A percentile compares a stretch with the other conserved stretches of the same genome.
phyloP scores from a whole-genome alignment of 371 early-diverging fungal genomes.

The Mucor sp. region DNA sequence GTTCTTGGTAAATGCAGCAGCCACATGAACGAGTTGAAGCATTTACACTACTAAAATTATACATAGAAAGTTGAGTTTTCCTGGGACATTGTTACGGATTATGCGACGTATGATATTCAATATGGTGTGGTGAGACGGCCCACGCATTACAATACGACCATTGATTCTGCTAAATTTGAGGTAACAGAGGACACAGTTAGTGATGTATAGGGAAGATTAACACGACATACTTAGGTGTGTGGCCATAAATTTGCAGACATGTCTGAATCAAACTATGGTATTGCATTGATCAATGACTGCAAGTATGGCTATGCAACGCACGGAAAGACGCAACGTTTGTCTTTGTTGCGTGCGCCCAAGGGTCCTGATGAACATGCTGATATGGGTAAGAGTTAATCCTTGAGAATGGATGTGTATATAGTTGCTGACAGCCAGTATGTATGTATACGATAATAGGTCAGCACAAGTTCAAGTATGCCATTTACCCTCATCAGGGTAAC shows the following conservation, averaged over 20 bases:
- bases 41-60: neutral
- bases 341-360: conserved; percentile 88
- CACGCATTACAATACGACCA: conserved; percentile 91
- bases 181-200: too few species aligned
- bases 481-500: conserved; percentile 84
- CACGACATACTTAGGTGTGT: conserved; percentile 56
- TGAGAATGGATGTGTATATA: neutral
- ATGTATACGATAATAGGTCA: conserved; percentile 34
- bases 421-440: neutral
- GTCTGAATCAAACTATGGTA: conserved; percentile 92
- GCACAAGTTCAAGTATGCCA: conserved; percentile 88
- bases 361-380: conserved; percentile 70
- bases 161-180: conserved; percentile 84
- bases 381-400: conserved; percentile 44
- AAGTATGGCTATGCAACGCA: conserved; percentile 88
- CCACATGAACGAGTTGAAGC: too few species aligned
- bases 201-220: too few species aligned
- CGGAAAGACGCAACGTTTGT: conserved; percentile 80
- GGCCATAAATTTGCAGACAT: conserved; percentile 96
- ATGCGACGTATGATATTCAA: conserved; percentile 94
- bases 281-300: conserved; percentile 93
- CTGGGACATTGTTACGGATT: conserved; percentile 81
- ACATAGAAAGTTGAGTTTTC: conserved; percentile 89
- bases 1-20: conserved; percentile 61
- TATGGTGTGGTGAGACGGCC: conserved; percentile 92